A percentile compares a stretch with the other conserved stretches of the same genome.
These are phyloP conservation scores for Pythium periplocum DNA, from an alignment of 352 stramenopile genomes.

Conservation along the genomic window DNA sequence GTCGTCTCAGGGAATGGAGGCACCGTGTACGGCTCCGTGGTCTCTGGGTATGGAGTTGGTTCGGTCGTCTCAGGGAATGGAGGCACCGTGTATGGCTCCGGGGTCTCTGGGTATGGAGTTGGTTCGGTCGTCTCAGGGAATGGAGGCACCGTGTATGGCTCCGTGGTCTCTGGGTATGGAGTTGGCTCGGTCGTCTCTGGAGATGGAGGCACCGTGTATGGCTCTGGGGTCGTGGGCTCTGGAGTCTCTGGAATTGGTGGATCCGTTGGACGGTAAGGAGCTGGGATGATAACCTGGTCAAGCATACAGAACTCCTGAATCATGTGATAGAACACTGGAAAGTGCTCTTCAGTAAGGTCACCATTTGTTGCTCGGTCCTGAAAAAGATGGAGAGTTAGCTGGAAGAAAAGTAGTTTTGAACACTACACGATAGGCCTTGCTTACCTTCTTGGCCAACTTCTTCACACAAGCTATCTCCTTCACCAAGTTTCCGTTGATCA, in stretches of 20 bases:
- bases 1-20: too few species aligned
- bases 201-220: too few species aligned
- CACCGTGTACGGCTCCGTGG: too few species aligned
- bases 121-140: too few species aligned
- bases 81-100: too few species aligned
- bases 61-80: too few species aligned
- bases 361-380: not conserved
- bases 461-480: conserved; percentile 2
- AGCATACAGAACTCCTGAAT: conserved; percentile 5
- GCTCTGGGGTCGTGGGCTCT: not conserved
- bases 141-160: too few species aligned
- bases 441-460: not conserved
- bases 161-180: too few species aligned
- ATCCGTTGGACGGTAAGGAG: not conserved
- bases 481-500: not conserved
- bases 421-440: not conserved
- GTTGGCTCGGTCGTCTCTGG: too few species aligned
- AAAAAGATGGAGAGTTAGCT: not conserved
- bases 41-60: too few species aligned
- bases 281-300: conserved; percentile 6
- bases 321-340: conserved; percentile 4
- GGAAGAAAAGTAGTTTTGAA: too few species aligned
- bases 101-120: too few species aligned
- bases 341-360: conserved; percentile 3
- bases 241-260: conserved; percentile 1